Percentiles rank a stretch among this genome's conserved stretches.
Evolutionary conservation across 345 rosid species (phyloP).

Genomic region (Turnera subulata): DNA sequence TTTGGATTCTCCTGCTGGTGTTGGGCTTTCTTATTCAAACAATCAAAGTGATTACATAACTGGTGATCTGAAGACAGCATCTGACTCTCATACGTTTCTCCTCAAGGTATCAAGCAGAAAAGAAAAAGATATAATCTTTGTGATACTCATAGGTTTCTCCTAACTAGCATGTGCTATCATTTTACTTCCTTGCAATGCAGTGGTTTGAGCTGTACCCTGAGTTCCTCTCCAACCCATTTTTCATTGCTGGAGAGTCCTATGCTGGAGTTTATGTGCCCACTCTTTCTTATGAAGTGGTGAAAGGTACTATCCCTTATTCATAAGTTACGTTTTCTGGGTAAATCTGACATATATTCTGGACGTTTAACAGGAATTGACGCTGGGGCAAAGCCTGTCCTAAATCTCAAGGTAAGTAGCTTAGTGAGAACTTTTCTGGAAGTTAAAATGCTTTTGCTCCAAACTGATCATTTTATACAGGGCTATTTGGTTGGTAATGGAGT

Average conservation of each 20-base stretch:
- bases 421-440: constrained; percentile 12
- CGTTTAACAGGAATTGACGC: constrained; percentile 54
- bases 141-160: background rate
- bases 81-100: constrained; percentile 64
- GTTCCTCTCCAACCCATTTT: constrained; percentile 74
- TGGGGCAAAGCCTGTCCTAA: constrained; percentile 52
- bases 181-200: constrained; percentile 31
- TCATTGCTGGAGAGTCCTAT: constrained; percentile 86
- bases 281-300: constrained; percentile 63
- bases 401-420: constrained; percentile 79
- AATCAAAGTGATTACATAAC: constrained; percentile 48
- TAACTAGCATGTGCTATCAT: background rate
- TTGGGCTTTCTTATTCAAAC: constrained; percentile 73
- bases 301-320: constrained; percentile 42
- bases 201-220: constrained; percentile 85
- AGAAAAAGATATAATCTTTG: background rate
- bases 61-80: constrained; percentile 62
- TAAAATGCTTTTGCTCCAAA: constrained; percentile 6
- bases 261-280: constrained; percentile 90
- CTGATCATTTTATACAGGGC: constrained; percentile 46
- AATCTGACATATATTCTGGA: background rate
- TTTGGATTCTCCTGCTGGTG: constrained; percentile 90
- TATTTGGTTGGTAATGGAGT: constrained; percentile 93
- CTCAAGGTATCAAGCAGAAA: constrained; percentile 42
- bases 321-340: constrained; percentile 6